Percentiles rank a stretch among this genome's conserved stretches.
phyloP scores from a whole-genome alignment of 31 red algal species.

The Endocladia muricata region DNA sequence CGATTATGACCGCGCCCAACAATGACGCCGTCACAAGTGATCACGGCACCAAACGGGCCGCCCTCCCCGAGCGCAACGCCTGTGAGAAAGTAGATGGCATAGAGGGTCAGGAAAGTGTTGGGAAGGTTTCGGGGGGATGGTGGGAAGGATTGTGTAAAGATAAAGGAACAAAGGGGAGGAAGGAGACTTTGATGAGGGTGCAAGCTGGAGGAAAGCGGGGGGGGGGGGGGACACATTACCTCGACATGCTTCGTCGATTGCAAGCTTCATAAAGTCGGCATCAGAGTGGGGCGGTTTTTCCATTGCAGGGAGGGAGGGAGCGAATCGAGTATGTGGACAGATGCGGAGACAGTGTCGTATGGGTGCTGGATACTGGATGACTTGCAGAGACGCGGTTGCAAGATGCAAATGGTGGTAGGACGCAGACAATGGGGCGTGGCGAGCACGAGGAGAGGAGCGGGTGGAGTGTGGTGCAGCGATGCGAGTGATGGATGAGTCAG shows the following conservation, averaged over 20 bases:
- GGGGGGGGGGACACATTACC: constrained; percentile 7
- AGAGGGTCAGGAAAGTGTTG: neutral
- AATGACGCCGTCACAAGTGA: constrained; percentile 39
- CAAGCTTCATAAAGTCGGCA: constrained; percentile 32
- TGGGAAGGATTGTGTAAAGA: neutral
- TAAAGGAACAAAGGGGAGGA: neutral
- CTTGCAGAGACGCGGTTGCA: too few relatives aligned
- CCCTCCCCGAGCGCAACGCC: constrained; percentile 64
- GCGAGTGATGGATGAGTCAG: too few relatives aligned
- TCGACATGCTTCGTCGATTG: constrained; percentile 58
- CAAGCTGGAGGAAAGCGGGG: neutral
- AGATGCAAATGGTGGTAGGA: too few relatives aligned
- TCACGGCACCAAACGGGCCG: constrained; percentile 90
- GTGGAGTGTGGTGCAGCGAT: too few relatives aligned
- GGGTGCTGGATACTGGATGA: too few relatives aligned
- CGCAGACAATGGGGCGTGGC: too few relatives aligned
- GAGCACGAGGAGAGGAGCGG: too few relatives aligned
- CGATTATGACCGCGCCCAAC: constrained; percentile 70
- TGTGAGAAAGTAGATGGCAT: too few relatives aligned
- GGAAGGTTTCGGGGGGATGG: neutral
- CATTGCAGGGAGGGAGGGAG: too few relatives aligned
- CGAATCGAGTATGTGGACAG: too few relatives aligned
- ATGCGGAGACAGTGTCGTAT: too few relatives aligned
- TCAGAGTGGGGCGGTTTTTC: too few relatives aligned
- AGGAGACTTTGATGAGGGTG: neutral